Evolutionary conservation across 768 basidiomycete genomes (phyloP), one percentile per base, ranked within the genome.

Genomic region (Boletus rubescentipes): DNA sequence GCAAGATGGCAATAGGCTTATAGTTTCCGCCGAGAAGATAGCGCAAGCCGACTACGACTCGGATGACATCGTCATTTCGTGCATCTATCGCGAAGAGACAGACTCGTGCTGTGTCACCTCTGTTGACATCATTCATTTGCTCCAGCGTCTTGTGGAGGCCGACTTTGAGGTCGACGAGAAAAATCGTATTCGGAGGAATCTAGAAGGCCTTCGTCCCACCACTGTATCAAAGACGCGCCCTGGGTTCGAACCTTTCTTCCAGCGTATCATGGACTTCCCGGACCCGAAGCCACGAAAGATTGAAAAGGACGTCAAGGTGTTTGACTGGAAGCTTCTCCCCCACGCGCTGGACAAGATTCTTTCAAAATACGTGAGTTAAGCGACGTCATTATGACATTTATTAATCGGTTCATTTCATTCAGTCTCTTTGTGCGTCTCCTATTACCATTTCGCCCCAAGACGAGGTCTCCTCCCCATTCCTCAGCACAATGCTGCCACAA

Each of bases 221-320:
- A 97, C 95, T 1, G 85, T 98, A 4, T 89, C 89, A 29, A 99
- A 97, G 75, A 82, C 83, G 67, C 89, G 91, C 61, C 74, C 80
- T 0, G 88, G 85, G 11, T 86, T 82, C 53, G 90, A 91, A 62
- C 77, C 81, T n/a, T 92, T 98, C 70, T 99, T 98, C 79, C 86
- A 90, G 73, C 80, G 86, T 61, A 94, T 99, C 75, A 98, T 99
- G 96, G 85, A 90, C 47, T 96, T 97, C 66, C 91, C 94, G 0
- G 83, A 85, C 41, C 96, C 96, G 9, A 94, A 92, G 68, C 96
- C 96, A 4, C 80, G 96, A 51, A 95, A 94, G 67, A 99, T 98
- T 58, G 96, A 98, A 67, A 98, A 98, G 78, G 93, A 98, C 64
- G 80, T 99, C 65, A 92, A 92, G 68, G 87, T 91, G 9, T 92